Conservation (phyloP, 1,139 yeast species). For the Blastobotrys ciferrii region DNA sequence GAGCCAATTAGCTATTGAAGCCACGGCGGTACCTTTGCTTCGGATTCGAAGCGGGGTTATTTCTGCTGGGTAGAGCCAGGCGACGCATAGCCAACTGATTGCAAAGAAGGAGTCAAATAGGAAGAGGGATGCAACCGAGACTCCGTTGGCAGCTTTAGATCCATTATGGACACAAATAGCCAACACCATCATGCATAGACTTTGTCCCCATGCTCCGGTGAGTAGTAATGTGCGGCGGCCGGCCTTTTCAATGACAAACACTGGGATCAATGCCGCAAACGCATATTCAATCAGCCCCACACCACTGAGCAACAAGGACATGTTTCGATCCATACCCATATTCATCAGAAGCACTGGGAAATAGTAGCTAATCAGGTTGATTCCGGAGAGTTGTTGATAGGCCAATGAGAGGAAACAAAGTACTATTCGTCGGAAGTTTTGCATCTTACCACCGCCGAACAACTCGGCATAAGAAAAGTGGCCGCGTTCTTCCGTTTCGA, state of each 20-base stretch:
- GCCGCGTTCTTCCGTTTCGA: slow-evolving; percentile 4
- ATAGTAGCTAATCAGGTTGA: slow-evolving; percentile 52
- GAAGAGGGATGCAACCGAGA: slow-evolving; percentile 25
- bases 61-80: slow-evolving; percentile 55
- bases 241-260: slow-evolving; percentile 7
- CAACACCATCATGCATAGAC: slow-evolving; percentile 7
- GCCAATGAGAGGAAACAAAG: background rate
- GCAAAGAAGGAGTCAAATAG: slow-evolving; percentile 26
- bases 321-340: slow-evolving; percentile 2
- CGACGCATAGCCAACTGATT: slow-evolving; percentile 23
- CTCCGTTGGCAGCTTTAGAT: slow-evolving; percentile 19
- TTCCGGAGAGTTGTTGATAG: slow-evolving; percentile 65
- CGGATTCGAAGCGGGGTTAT: slow-evolving; percentile 58
- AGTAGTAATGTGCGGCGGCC: slow-evolving; percentile 26
- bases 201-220: slow-evolving; percentile 22
- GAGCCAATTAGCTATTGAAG: slow-evolving; percentile 27
- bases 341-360: slow-evolving; percentile 1
- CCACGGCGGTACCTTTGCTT: slow-evolving; percentile 52
- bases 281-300: slow-evolving; percentile 1
- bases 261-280: background rate
- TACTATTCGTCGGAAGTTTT: background rate
- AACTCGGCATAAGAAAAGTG: slow-evolving; percentile 4
- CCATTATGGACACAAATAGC: slow-evolving; percentile 12
- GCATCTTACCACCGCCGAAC: background rate
- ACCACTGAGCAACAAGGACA: slow-evolving; percentile 2